Base-by-base conservation (phyloP, 768 basidiomycete species). In the Xanthoconium stramineum region DNA sequence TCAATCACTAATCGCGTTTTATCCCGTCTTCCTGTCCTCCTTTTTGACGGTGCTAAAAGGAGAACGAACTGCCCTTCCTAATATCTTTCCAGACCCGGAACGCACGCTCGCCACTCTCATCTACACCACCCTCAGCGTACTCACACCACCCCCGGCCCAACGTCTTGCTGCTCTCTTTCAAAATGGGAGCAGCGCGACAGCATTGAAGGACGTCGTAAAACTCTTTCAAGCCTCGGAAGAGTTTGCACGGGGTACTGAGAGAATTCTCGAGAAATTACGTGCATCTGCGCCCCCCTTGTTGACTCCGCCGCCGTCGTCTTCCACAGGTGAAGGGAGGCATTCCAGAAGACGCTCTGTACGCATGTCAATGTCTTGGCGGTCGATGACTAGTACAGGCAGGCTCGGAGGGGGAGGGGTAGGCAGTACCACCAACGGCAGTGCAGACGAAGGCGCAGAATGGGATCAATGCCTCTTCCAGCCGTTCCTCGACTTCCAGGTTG, bases 401-500 rank as follows among this genome's bases (percentile, higher is more conserved):
- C 57, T 60, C 39, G 53, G 62, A 48, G 59, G 50, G 9, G 55
- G 47, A 55, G 39, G 54, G 13, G 45, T 57, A 39, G 59, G 60
- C 11, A 54, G 39, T 30, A 47, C 47, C 6, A n/a, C 33, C 5
- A 17, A 43, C 12, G n/a, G 46, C 13, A 24, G 59, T 43, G 40
- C 50, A 47, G 69, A 62, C n/a, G 62, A 70, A 40, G 68, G 60
- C 14, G 55, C 47, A 61, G 85, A 87, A 55, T 98, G 97, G 97
- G 94, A 98, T 65, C 87, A 86, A 53, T 86, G 89, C 49, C 76
- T 99, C 15, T 97, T 94, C 68, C 94, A 95, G 67, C 93, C 96
- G 3, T 98, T 98, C 75, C 79, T 96, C 28, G 91, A 95, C 63
- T 88, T 88, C 58, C 96, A 98, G 63, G 77, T 83, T 17, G 89